Conservation (phyloP, 495 filamentous ascomycete species). For the Penicillium fimorum region DNA sequence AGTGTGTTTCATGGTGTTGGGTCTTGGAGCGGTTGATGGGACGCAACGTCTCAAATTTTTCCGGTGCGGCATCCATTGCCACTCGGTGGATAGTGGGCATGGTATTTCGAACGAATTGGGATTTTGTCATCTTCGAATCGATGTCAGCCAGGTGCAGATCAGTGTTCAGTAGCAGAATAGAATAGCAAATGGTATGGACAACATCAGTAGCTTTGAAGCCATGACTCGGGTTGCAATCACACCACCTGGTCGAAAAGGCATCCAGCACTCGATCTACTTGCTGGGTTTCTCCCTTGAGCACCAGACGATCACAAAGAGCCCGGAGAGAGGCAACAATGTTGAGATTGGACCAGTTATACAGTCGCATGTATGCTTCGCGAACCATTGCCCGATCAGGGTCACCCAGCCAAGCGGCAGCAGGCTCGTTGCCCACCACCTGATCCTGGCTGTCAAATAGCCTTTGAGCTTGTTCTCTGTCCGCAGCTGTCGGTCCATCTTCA, state of each 20-base stretch:
- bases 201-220: constrained; percentile 91
- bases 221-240: constrained; percentile 88
- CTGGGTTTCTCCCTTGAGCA: constrained; percentile 90
- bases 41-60: constrained; percentile 59
- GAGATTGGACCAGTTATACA: constrained; percentile 81
- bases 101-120: constrained; percentile 94
- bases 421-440: constrained; percentile 68
- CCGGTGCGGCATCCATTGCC: constrained; percentile 65
- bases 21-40: constrained; percentile 38
- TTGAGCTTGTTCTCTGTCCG: constrained; percentile 68
- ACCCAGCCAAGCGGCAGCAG: constrained; percentile 87
- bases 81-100: constrained; percentile 83
- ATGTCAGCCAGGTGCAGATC: constrained; percentile 95
- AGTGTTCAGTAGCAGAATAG: constrained; percentile 90
- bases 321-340: constrained; percentile 81
- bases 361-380: constrained; percentile 82
- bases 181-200: constrained; percentile 96
- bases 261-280: constrained; percentile 94
- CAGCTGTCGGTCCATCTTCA: constrained; percentile 46
- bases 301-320: constrained; percentile 74
- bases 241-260: constrained; percentile 86
- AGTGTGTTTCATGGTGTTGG: constrained; percentile 13
- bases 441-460: constrained; percentile 87
- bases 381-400: constrained; percentile 63
- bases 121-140: constrained; percentile 91